Base-by-base conservation (phyloP, 1,284 basidiomycete genomes). In the Paramarasmius palmivorus region DNA sequence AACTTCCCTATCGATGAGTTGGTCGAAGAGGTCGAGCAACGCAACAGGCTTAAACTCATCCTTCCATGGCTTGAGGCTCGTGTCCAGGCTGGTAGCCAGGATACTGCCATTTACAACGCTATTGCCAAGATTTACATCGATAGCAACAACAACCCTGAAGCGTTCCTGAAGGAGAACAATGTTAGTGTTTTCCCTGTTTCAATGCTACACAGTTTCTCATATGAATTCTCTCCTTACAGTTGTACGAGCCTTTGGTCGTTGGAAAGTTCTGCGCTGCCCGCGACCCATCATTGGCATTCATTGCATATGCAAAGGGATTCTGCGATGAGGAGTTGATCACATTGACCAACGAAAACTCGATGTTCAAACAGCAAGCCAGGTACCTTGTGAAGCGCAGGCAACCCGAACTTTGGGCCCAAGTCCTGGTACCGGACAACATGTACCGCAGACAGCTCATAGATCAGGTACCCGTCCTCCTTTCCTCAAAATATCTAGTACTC, bases 201-300 rank as follows among this genome's bases (percentile, higher is more conserved):
- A n/a, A 35, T 10, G 15, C 20, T 8, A 3, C 25, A 20, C 20
- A 50, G 19, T 54, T 22, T 48, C 20, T 52, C 38, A 47, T 25
- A n/a, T n/a, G n/a, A n/a, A n/a, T n/a, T n/a, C n/a, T n/a, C 8
- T 52, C 49, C 39, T 25, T 56, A 20, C 59, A 93, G 92, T 73
- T 96, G 23, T 99, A 99, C 73, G 96, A 99, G 68, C 94, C 97
- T 7, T 79, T 95, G 39, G 86, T 96, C 25, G 94, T 99, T 61
- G 97, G 97, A 59, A 98, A 98, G 75, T 99, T 98, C 83, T 99
- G 97, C 75, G 97, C 99, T 77, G 93, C 93, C 60, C 91, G 97
- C 50, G 97, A 99, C 70, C 97, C 97, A 6, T 98, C 98, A 76
- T 81, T 99, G 57, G 97, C 97, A 25, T 99, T 97, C 77, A 99